phyloP scores from a whole-genome alignment of 2,329 filamentous ascomycete genomes.

The Fusarium citri region DNA sequence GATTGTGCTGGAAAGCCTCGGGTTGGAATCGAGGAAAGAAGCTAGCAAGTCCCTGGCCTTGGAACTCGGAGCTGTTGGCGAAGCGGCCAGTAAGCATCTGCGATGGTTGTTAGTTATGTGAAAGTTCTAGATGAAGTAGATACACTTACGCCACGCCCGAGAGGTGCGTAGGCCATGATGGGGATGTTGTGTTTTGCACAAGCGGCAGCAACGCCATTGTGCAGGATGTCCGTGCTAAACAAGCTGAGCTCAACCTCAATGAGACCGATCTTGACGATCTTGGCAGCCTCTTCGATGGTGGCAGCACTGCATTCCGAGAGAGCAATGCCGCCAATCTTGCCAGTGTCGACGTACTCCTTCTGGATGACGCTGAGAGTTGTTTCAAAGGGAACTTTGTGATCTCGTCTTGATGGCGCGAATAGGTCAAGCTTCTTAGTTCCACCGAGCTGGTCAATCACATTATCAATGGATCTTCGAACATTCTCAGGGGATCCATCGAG shows the following conservation, averaged over 20 bases:
- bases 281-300: constrained; percentile 62
- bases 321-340: constrained; percentile 63
- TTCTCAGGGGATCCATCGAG: constrained; percentile 65
- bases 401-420: constrained; percentile 69
- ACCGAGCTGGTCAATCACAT: constrained; percentile 62
- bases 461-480: constrained; percentile 68
- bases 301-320: constrained; percentile 63
- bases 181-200: constrained; percentile 75
- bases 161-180: constrained; percentile 77
- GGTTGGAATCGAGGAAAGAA: constrained; percentile 70
- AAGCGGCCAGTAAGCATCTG: constrained; percentile 49
- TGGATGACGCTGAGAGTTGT: constrained; percentile 56
- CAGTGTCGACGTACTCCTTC: constrained; percentile 62
- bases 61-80: constrained; percentile 41
- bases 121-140: not conserved
- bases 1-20: constrained; percentile 72
- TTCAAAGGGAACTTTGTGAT: constrained; percentile 60
- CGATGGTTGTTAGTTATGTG: constrained; percentile 17
- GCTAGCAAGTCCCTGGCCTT: constrained; percentile 37
- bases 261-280: constrained; percentile 57
- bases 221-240: constrained; percentile 60
- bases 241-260: constrained; percentile 67
- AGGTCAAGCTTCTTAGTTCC: constrained; percentile 70
- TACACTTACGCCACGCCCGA: constrained; percentile 65
- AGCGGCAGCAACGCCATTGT: constrained; percentile 64